Evolutionary conservation across 2,329 filamentous ascomycete genomes (phyloP).

Genomic region (Raffaelea arxii): DNA sequence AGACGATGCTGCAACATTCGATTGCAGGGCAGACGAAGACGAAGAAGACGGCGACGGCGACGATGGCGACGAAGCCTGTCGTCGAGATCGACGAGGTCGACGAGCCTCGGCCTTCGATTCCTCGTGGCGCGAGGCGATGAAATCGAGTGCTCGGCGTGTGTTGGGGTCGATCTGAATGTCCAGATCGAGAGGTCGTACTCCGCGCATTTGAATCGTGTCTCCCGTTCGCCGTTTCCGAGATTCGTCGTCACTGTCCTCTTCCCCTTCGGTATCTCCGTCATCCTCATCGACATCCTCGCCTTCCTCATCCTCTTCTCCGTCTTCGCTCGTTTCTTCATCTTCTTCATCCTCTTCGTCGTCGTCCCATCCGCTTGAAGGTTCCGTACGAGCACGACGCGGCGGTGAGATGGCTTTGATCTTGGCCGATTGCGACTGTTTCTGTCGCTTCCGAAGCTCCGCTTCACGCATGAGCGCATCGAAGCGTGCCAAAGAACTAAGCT

Average conservation of each 20-base stretch:
- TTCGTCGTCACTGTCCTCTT: not conserved
- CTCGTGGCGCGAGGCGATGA: conserved; percentile 34
- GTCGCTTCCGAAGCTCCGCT: conserved; percentile 36
- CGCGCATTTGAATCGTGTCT: not conserved
- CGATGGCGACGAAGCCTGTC: not conserved
- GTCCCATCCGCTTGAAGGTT: conserved; percentile 40
- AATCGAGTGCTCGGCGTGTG: conserved; percentile 40
- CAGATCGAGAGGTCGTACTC: conserved; percentile 1
- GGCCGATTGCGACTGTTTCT: conserved; percentile 15
- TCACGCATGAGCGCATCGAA: conserved; percentile 59
- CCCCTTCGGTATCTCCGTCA: conserved; percentile 12
- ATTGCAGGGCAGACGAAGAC: not conserved
- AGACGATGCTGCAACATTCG: conserved; percentile 13
- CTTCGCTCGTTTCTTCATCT: conserved; percentile 26
- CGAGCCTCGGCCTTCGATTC: conserved; percentile 8
- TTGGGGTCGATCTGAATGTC: conserved; percentile 29
- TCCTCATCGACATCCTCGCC: conserved; percentile 30
- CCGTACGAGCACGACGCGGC: conserved; percentile 19
- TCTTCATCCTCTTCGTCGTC: conserved; percentile 32
- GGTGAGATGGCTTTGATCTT: not conserved
- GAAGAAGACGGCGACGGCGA: conserved; percentile 7
- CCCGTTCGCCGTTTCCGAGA: not conserved
- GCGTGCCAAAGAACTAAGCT: conserved; percentile 52
- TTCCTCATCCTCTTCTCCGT: conserved; percentile 23
- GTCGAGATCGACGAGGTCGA: not conserved